Evolutionary conservation across 768 basidiomycete genomes (phyloP).

Genomic region (Pleurotus giganteus): DNA sequence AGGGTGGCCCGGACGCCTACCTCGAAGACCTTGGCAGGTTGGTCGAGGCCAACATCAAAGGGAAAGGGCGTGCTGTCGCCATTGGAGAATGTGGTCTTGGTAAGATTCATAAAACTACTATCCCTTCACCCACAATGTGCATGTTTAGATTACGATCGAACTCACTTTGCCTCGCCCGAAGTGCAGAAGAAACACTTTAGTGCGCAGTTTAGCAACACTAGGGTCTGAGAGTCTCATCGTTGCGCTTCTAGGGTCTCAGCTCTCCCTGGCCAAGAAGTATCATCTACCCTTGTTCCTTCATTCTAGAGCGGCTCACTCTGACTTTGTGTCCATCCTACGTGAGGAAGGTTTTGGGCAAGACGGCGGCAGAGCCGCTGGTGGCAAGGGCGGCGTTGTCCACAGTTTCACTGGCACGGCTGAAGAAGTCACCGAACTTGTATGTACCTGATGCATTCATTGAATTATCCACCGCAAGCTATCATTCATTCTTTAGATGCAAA

Average conservation of each 20-base stretch:
- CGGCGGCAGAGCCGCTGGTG: slow-evolving; percentile 55
- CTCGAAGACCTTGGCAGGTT: slow-evolving; percentile 55
- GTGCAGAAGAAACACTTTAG: slow-evolving; percentile 67
- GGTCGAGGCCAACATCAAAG: slow-evolving; percentile 44
- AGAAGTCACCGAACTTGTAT: slow-evolving; percentile 65
- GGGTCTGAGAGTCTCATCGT: not conserved
- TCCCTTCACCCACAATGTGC: not conserved
- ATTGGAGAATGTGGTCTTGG: slow-evolving; percentile 83
- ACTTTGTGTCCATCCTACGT: slow-evolving; percentile 62
- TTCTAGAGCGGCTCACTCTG: slow-evolving; percentile 71
- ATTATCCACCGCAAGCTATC: too few species aligned
- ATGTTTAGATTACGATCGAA: slow-evolving; percentile 72
- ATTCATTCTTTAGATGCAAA: slow-evolving; percentile 45
- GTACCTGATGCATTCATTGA: slow-evolving; percentile 18
- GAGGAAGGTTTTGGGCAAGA: slow-evolving; percentile 63
- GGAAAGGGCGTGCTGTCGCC: slow-evolving; percentile 61
- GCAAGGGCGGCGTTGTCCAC: slow-evolving; percentile 75
- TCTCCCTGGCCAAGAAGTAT: slow-evolving; percentile 66
- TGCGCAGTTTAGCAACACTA: slow-evolving; percentile 22
- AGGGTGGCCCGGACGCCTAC: slow-evolving; percentile 59
- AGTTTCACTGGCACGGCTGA: slow-evolving; percentile 70
- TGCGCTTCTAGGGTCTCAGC: slow-evolving; percentile 42
- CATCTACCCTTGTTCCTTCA: slow-evolving; percentile 80
- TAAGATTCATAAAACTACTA: slow-evolving; percentile 22
- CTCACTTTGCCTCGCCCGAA: slow-evolving; percentile 58